Evolutionary conservation across 345 rosid species (phyloP), one percentile per base, ranked within the genome.

Genomic region (Eucalyptus cloeziana): DNA sequence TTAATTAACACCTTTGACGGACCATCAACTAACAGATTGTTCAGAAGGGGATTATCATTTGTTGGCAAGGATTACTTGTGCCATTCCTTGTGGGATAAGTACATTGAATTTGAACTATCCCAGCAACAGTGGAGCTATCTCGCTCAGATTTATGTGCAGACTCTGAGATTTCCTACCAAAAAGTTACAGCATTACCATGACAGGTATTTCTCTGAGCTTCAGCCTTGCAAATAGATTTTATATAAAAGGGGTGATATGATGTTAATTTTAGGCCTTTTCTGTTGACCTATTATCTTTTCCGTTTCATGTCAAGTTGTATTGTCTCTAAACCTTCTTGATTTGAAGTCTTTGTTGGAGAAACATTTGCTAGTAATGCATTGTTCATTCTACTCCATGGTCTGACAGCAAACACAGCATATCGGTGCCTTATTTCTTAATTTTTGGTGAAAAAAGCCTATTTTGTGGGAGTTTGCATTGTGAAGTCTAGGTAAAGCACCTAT

Each of bases 31-130:
- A 37, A 87, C 95, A 97, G 99, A 91, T 92, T 96, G 90, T 97
- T 96, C 93, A 94, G 90, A 90, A 95, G 98, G 90, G 97, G 92
- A 25, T 79, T 97, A 87, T 95, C 97, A 16, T 93, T 95, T 94
- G 95, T 96, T 88, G 99, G 98, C 91, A 97, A 96, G 90, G 98
- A 97, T 92, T 97, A 94, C 91, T 92, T 91, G 86, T 94, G 96
- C 90, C 95, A 91, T 90, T 64, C 91, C 10, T 90, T 97, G 91
- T 96, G 99, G 99, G 98, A 97, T 92, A 96, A 93, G 89, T 95
- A 95, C 90, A 89, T 97, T 71, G 96, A 93, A 49, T 97, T 93
- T 87, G 95, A 95, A 92, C 91, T 95, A 86, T 92, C 92, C 49
- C 92, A 91, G 89, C 92, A 95, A 91, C 89, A 92, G 50, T 97